These are phyloP conservation scores for Uromyces viciae-fabae DNA, from an alignment of 1,284 basidiomycete genomes.

Conservation along the genomic window DNA sequence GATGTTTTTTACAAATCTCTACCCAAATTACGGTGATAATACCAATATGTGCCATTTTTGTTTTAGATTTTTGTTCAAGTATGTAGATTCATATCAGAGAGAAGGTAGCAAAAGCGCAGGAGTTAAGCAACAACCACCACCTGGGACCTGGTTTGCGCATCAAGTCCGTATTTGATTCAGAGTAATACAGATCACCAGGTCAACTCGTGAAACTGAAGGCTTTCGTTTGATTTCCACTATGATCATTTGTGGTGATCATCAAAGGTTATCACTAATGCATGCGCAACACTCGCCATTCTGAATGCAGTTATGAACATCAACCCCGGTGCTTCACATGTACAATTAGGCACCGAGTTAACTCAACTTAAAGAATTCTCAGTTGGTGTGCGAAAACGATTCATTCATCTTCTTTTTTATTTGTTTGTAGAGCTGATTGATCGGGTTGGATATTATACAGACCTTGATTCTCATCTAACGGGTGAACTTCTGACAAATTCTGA, in stretches of 20 bases:
- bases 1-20: not conserved
- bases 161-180: not conserved
- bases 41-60: not conserved
- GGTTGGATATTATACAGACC: slow-evolving; percentile 30
- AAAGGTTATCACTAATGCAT: slow-evolving; percentile 74
- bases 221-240: not conserved
- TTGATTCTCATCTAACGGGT: slow-evolving; percentile 63
- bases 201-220: not conserved
- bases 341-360: slow-evolving; percentile 60
- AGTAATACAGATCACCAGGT: not conserved
- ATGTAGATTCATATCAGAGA: slow-evolving; percentile 15
- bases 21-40: not conserved
- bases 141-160: slow-evolving; percentile 30
- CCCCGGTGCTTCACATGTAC: not conserved
- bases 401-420: not conserved
- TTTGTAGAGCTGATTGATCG: not conserved
- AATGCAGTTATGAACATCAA: slow-evolving; percentile 77
- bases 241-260: no score
- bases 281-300: slow-evolving; percentile 75
- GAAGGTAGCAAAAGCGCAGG: slow-evolving; percentile 13
- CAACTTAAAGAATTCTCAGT: slow-evolving; percentile 73
- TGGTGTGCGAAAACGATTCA: slow-evolving; percentile 57
- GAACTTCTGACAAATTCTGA: slow-evolving; percentile 80
- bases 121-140: slow-evolving; percentile 2
- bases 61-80: slow-evolving; percentile 32